A percentile compares a stretch with the other conserved stretches of the same genome.
Conservation (phyloP, 169 alveolate genomes). For the Plasmodium knowlesi region DNA sequence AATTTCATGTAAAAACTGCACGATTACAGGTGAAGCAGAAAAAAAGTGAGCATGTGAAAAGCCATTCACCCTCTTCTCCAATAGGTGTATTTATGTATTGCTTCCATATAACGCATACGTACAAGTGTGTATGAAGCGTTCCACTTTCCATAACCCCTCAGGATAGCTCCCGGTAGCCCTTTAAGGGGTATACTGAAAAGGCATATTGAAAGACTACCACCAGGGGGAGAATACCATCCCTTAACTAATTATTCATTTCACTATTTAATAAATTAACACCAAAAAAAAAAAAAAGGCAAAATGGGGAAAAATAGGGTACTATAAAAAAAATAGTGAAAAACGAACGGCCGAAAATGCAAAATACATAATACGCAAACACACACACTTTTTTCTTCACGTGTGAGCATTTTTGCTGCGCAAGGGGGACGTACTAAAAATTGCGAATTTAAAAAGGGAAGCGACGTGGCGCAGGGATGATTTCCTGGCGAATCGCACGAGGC, state of each 20-base stretch:
- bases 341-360: background rate
- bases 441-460: slow-evolving; percentile 4
- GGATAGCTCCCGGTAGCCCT: background rate
- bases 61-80: background rate
- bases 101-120: background rate
- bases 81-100: background rate
- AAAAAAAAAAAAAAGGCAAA: background rate
- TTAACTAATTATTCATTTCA: background rate
- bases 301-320: background rate
- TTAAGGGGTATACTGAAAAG: background rate
- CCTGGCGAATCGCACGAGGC: background rate
- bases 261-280: background rate
- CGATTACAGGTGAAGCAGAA: background rate
- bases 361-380: background rate
- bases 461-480: background rate
- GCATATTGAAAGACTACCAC: background rate
- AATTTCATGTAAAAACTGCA: background rate
- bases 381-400: background rate
- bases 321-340: background rate
- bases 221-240: background rate
- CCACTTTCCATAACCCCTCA: background rate
- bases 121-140: background rate
- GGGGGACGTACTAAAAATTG: background rate
- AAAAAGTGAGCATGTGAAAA: background rate
- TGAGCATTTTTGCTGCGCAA: background rate